Base-by-base conservation (phyloP, 805 yeast species). In the Candida hungchunana region DNA sequence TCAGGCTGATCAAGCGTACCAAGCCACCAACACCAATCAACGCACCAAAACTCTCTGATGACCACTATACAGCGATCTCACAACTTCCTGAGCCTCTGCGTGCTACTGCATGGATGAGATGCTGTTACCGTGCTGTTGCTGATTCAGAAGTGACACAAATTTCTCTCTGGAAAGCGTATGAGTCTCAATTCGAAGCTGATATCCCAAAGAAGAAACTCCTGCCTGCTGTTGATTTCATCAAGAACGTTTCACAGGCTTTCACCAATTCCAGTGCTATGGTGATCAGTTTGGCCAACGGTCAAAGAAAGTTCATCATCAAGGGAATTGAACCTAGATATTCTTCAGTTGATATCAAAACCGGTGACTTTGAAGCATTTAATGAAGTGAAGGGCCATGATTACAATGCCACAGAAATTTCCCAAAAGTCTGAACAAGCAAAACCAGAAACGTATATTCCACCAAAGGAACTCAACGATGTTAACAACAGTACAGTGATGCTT, bases 181-280 rank as follows among this genome's bases (percentile, higher is more conserved):
- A 93, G 58, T 66, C 78, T 11, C 93, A 83, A 56, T 93, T 93
- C 52, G 82, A 82, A 42, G 73, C 71, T 36, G 75, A 73, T 36
- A 66, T 66, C 4, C 60, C 64, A 50, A 68, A 74, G 25, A 67
- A 71, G 37, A 75, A 77, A 47, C 64, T 90, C 32, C 68, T 90
- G 21, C 95, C 96, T 1, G 98, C 98, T 0, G 97, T 93, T 10
- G 97, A 93, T 47, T 93, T 93, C 59, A 93, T 93, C 58, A 87
- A 90, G 51, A 90, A 93, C 55, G 97, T 90, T 15, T 82, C 89
- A 22, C 76, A 77, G 42, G 95, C 96, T 1, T 93, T 93, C 56
- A 80, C 83, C 13, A 75, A 79, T 49, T 87, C 96, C 3, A 81
- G 85, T 34, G 97, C 98, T 1, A 89, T 88, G 90, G 97, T 93